Conservation (phyloP, 2,329 filamentous ascomycete genomes). For the Aspergillus fumigatiaffinis region DNA sequence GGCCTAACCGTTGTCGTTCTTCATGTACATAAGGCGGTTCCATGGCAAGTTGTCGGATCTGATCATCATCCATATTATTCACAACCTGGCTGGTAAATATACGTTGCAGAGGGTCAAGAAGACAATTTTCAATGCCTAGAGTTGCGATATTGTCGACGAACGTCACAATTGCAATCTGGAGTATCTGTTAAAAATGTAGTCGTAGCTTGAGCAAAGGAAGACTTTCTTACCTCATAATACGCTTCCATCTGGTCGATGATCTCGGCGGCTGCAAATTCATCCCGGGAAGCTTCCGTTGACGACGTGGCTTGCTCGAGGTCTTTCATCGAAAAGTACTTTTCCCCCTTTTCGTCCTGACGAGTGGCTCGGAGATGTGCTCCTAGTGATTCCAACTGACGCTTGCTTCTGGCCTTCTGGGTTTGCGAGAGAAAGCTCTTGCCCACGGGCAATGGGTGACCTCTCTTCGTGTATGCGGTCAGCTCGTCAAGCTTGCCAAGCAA, state of each 20-base stretch:
- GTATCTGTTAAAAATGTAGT: background rate
- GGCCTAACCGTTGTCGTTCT: slow-evolving; percentile 11
- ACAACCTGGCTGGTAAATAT: slow-evolving; percentile 43
- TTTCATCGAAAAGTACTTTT: background rate
- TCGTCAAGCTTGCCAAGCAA: slow-evolving; percentile 22
- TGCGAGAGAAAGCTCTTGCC: slow-evolving; percentile 9
- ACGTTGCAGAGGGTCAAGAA: slow-evolving; percentile 39
- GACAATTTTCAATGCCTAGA: slow-evolving; percentile 48
- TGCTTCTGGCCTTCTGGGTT: slow-evolving; percentile 6
- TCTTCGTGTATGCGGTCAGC: slow-evolving; percentile 16
- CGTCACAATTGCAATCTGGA: slow-evolving; percentile 33
- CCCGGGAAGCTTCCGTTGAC: slow-evolving; percentile 2
- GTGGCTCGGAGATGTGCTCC: background rate
- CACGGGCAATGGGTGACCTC: slow-evolving; percentile 22
- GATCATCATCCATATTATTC: slow-evolving; percentile 30
- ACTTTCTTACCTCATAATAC: slow-evolving; percentile 20
- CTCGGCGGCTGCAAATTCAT: slow-evolving; percentile 36
- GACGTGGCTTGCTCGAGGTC: background rate
- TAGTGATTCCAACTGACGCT: slow-evolving; percentile 7
- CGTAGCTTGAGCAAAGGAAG: background rate
- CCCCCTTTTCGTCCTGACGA: background rate
- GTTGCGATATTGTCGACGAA: slow-evolving; percentile 49
- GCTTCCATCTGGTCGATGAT: slow-evolving; percentile 45
- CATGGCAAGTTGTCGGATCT: slow-evolving; percentile 37
- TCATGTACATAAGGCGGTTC: slow-evolving; percentile 13